Conservation (phyloP, 805 yeast species). For the Teunomyces pallodes region DNA sequence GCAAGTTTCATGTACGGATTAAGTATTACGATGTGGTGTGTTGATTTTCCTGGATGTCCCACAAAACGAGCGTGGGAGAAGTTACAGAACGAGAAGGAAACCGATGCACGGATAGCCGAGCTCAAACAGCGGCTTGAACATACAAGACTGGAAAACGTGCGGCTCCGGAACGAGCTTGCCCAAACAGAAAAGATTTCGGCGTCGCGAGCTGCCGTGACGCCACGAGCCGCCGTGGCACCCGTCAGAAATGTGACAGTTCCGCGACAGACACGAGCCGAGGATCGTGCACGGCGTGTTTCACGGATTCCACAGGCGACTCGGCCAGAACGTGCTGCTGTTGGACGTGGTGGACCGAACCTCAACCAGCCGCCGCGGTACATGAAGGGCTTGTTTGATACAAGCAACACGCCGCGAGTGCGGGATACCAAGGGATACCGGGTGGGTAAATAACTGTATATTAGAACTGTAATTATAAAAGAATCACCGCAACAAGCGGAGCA, state of each 20-base stretch:
- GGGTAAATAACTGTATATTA: conserved; percentile 5
- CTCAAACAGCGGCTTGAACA: conserved; percentile 18
- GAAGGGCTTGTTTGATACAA: conserved; percentile 34
- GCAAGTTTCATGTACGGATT: conserved; percentile 76
- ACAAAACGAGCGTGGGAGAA: conserved; percentile 32
- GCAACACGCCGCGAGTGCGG: conserved; percentile 6
- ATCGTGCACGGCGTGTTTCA: conserved; percentile 8
- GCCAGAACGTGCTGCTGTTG: not conserved
- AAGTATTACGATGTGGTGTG: conserved; percentile 85
- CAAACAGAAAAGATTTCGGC: not conserved
- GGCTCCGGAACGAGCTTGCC: conserved; percentile 10
- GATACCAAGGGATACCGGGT: conserved; percentile 2
- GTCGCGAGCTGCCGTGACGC: too few species aligned
- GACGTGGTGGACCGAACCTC: conserved; percentile 31
- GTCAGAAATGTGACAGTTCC: too few species aligned
- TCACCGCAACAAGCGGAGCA: conserved; percentile 22
- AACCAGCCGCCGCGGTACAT: conserved; percentile 44
- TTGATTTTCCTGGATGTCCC: conserved; percentile 56
- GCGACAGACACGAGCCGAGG: not conserved
- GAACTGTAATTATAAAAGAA: not conserved
- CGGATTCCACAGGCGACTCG: conserved; percentile 21
- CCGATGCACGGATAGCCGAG: conserved; percentile 19
- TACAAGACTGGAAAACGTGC: conserved; percentile 22
- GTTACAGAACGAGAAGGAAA: conserved; percentile 19
- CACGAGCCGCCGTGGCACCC: too few species aligned